Evolutionary conservation across 1,284 basidiomycete genomes (phyloP), one percentile per base, ranked within the genome.

Genomic region (Sporisorium exsertum): DNA sequence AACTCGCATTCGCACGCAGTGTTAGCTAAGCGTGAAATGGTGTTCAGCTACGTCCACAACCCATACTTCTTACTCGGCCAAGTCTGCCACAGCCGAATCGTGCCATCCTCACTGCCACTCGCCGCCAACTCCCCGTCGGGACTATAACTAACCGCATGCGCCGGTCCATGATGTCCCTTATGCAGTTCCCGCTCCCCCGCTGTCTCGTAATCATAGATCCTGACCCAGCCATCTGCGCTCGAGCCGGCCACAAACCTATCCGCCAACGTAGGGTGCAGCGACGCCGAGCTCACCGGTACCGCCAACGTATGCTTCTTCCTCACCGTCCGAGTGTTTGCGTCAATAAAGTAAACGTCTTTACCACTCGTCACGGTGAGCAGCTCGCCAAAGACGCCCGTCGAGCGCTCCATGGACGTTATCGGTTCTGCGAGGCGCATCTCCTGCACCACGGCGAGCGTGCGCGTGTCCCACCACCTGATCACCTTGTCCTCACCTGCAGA

Each of bases 81-180:
- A 18, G 94, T 96, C 87, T 97, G 95, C 96, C 96, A 98, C 56
- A 98, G 88, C 58, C 95, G 91, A 81, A 98, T 97, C 2, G 95
- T 97, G 52, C 77, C 82, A 64, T 87, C 85, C 91, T 94, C 96
- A 80, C 93, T 94, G 56, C 96, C 97, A 82, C 93, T 95, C 24
- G 96, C 96, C 84, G 94, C 98, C 87, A 97, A 90, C 88, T 99
- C 95, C n/a, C 96, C 97, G 85, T 99, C 96, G 0, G 96, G 97
- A 83, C 92, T 93, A 87, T 93, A 99, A 78, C 93, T 92, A 45
- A 97, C 93, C 68, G 92, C 94, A 81, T 97, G 94, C 13, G 97
- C 96, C 15, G 96, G 95, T 16, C 96, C 96, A 85, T 99, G 96
- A 85, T 99, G 97, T 7, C 96, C 96, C 86, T 98, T 98, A 79